Evolutionary conservation across 129 eudicot species (phyloP).

Genomic region (Saussurea involucrata): DNA sequence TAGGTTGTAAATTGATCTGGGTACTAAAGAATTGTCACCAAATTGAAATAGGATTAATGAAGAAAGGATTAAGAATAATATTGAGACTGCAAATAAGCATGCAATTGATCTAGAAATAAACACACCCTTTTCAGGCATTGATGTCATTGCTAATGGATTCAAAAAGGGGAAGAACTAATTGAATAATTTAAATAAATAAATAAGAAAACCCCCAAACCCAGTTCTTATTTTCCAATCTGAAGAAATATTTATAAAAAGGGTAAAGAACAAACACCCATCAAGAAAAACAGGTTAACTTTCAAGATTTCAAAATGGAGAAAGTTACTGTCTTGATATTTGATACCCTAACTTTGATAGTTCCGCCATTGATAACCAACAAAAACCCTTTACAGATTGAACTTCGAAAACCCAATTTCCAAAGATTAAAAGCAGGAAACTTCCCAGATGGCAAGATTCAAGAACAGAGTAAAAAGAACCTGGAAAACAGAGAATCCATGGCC

Average conservation of each 20-base stretch:
- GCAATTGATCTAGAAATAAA: constrained; percentile 44
- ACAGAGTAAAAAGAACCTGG: constrained; percentile 2
- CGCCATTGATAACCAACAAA: neutral
- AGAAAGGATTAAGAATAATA: constrained; percentile 50
- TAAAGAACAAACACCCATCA: neutral
- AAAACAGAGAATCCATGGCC: neutral
- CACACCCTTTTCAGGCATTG: constrained; percentile 48
- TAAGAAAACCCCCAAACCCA: neutral
- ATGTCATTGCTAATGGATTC: constrained; percentile 24
- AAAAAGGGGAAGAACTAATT: neutral
- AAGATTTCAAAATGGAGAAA: neutral
- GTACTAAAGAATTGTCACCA: constrained; percentile 38
- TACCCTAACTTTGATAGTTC: neutral
- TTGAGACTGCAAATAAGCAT: constrained; percentile 42
- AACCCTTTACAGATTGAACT: neutral
- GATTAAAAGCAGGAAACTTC: neutral
- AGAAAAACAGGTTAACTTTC: neutral
- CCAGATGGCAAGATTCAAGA: neutral
- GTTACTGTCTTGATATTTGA: neutral
- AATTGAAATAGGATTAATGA: constrained; percentile 42
- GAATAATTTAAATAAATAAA: neutral
- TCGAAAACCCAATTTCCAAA: neutral
- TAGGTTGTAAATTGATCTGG: constrained; percentile 41
- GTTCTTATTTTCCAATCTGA: neutral
- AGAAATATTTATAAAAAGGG: neutral